phyloP scores from a whole-genome alignment of 208 protist genomes.

The Phytomonas francai region DNA sequence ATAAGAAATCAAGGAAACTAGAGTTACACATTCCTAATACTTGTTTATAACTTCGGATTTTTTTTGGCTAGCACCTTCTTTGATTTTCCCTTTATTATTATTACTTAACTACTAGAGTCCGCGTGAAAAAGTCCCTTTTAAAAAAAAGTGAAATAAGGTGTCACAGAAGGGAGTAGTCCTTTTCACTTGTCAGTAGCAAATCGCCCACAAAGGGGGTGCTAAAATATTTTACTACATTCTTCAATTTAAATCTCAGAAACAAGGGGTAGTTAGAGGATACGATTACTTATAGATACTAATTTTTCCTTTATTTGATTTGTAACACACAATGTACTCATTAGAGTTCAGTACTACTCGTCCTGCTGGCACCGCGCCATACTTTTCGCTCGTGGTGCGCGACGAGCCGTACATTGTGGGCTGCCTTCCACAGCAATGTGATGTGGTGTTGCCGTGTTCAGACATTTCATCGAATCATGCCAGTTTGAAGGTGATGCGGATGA shows the following conservation, averaged over 20 bases:
- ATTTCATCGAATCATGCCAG: constrained; percentile 43
- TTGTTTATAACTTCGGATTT: neutral
- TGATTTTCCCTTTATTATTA: constrained; percentile 3
- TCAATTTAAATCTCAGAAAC: too few species aligned
- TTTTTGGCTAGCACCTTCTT: neutral
- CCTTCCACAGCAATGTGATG: constrained; percentile 12
- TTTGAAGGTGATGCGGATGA: constrained; percentile 48
- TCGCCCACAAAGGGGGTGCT: too few species aligned
- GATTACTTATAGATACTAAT: neutral
- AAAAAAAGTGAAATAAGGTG: too few species aligned
- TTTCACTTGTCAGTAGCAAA: too few species aligned
- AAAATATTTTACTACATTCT: too few species aligned
- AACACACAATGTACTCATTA: constrained; percentile 47
- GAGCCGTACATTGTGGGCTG: constrained; percentile 57
- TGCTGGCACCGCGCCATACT: constrained; percentile 56
- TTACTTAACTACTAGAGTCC: neutral
- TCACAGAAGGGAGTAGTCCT: too few species aligned
- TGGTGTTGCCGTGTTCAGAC: constrained; percentile 29
- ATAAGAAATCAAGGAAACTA: constrained; percentile 12
- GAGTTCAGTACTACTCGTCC: constrained; percentile 45
- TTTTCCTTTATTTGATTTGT: constrained; percentile 16
- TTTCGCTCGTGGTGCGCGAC: constrained; percentile 65
- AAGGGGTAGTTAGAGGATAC: too few species aligned
- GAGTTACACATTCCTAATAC: neutral
- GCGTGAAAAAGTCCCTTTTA: too few species aligned